These are phyloP conservation scores for Cardiospermum halicacabum DNA, from an alignment of 345 rosid genomes.

Conservation along the genomic window DNA sequence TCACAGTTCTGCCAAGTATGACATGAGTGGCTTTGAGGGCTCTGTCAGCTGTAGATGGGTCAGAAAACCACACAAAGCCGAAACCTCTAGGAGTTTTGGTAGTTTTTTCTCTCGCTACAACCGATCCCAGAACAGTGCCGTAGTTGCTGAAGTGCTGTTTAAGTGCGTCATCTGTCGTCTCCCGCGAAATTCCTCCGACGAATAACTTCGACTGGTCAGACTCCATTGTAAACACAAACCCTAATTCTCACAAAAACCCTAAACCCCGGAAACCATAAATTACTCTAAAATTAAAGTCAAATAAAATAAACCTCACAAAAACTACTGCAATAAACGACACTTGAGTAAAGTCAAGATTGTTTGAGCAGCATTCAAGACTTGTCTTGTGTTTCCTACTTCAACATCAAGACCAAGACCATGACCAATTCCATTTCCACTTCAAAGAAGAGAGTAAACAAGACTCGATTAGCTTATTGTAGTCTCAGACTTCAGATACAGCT, in stretches of 20 bases:
- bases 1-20: constrained; percentile 67
- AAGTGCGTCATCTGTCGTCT: constrained; percentile 51
- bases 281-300: not conserved
- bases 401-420: no score
- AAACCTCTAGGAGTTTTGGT: constrained; percentile 52
- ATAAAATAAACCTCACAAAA: not conserved
- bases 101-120: constrained; percentile 44
- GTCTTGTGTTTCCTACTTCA: no score
- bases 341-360: no score
- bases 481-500: no score
- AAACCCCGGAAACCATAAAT: not conserved
- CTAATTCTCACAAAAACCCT: constrained; percentile 14
- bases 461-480: no score
- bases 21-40: constrained; percentile 58
- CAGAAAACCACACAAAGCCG: constrained; percentile 68
- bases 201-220: constrained; percentile 53
- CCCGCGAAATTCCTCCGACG: constrained; percentile 63
- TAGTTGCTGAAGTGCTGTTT: constrained; percentile 56
- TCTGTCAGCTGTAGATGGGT: constrained; percentile 38
- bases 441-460: no score
- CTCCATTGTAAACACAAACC: constrained; percentile 41
- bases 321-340: constrained; percentile 2
- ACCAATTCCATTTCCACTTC: no score
- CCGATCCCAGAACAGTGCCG: constrained; percentile 48
- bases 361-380: no score